Percentiles rank a stretch among this genome's conserved stretches.
phyloP scores from a whole-genome alignment of 139 green algal genomes.

The Nannochloris sp. region DNA sequence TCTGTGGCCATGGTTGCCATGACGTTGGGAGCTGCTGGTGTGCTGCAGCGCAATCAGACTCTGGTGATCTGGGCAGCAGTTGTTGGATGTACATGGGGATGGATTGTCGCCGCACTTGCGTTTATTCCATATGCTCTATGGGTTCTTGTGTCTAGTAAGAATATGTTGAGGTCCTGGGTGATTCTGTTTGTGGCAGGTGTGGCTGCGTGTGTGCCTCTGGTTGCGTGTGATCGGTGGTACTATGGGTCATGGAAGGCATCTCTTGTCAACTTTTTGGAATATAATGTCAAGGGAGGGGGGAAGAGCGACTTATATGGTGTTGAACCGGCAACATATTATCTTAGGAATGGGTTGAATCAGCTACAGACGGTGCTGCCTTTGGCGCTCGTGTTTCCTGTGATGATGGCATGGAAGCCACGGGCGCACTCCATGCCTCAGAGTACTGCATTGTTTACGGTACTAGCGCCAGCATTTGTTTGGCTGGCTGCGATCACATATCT shows the following conservation, averaged over 20 bases:
- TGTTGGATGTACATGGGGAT: slow-evolving; percentile 64
- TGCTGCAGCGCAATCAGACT: slow-evolving; percentile 26
- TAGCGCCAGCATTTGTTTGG: slow-evolving; percentile 58
- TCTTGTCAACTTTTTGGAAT: slow-evolving; percentile 63
- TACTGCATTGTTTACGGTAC: no score
- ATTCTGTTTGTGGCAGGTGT: slow-evolving; percentile 8
- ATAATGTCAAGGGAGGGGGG: slow-evolving; percentile 61
- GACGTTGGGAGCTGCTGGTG: slow-evolving; percentile 42
- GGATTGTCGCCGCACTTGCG: slow-evolving; percentile 56
- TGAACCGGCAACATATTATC: slow-evolving; percentile 58
- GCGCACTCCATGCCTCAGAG: no score
- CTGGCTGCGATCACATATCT: slow-evolving; percentile 51
- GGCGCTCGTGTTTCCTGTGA: slow-evolving; percentile 20
- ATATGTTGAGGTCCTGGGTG: slow-evolving; percentile 14
- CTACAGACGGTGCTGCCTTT: slow-evolving; percentile 51
- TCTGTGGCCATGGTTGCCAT: slow-evolving; percentile 70
- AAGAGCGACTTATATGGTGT: slow-evolving; percentile 69
- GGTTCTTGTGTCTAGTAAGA: slow-evolving; percentile 19
- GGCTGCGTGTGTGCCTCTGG: slow-evolving; percentile 22
- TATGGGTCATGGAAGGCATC: slow-evolving; percentile 56
- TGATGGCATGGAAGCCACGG: neutral
- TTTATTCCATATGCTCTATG: slow-evolving; percentile 50
- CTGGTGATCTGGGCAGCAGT: slow-evolving; percentile 33
- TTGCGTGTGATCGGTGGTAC: slow-evolving; percentile 25
- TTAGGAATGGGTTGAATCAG: slow-evolving; percentile 53